Conservation (phyloP, 2,329 filamentous ascomycete species). For the Trichoderma breve region DNA sequence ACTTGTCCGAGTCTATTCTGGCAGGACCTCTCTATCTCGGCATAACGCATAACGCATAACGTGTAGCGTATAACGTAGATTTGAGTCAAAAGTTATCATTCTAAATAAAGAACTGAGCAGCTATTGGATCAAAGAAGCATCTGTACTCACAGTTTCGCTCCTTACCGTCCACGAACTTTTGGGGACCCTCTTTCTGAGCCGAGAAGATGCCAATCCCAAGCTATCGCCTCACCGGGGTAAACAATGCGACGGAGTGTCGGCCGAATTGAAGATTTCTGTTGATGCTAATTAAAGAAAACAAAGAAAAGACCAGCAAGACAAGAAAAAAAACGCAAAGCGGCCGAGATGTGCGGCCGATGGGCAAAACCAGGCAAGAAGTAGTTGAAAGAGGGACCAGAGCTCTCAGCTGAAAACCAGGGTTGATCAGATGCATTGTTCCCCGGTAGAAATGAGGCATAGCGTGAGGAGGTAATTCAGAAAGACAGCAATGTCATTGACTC, state of each 20-base stretch:
- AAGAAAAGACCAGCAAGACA: neutral
- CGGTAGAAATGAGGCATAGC: neutral
- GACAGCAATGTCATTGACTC: neutral
- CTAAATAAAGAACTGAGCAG: neutral
- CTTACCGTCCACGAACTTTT: neutral
- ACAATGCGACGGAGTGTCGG: neutral
- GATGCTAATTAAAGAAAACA: neutral
- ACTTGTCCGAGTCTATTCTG: neutral
- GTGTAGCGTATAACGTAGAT: neutral
- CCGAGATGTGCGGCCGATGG: neutral
- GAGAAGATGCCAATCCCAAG: neutral
- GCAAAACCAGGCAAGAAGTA: neutral
- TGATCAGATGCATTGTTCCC: neutral
- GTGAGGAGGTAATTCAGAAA: neutral
- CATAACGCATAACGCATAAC: neutral
- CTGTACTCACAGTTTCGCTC: neutral
- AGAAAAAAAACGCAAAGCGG: neutral
- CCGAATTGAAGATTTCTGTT: neutral
- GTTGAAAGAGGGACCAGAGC: neutral
- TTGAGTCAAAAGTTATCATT: neutral
- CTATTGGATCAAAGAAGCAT: neutral
- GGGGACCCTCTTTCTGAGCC: neutral
- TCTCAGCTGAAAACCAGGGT: neutral
- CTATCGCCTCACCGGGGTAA: neutral
- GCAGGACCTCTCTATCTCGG: neutral